Percentiles rank a stretch among this genome's conserved stretches.
Evolutionary conservation across 441 rosid species (phyloP).

Genomic region (Corymbia calophylla): DNA sequence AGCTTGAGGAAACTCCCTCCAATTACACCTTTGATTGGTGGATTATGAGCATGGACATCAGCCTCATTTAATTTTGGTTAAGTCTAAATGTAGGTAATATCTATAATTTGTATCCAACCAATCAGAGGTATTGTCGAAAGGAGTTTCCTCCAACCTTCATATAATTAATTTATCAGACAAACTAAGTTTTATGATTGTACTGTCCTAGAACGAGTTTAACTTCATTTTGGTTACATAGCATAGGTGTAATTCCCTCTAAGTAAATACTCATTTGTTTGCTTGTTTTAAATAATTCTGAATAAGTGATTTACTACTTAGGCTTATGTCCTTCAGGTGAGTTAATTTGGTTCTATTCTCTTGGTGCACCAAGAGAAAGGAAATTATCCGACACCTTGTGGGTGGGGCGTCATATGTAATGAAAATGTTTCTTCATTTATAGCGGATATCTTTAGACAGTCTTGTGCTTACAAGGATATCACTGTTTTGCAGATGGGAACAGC

Average conservation of each 20-base stretch:
- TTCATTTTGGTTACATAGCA: not conserved
- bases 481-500: constrained; percentile 71
- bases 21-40: not conserved
- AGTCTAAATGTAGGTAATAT: not conserved
- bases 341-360: not conserved
- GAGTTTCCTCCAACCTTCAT: not conserved
- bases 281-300: not conserved
- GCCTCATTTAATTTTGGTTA: not conserved
- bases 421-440: not conserved
- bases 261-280: not conserved
- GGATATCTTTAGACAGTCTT: not conserved
- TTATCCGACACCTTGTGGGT: not conserved
- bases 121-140: not conserved
- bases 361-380: not conserved
- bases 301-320: not conserved
- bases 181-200: not conserved
- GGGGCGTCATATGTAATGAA: not conserved
- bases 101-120: not conserved
- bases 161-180: not conserved
- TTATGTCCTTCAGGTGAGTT: not conserved
- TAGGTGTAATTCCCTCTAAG: not conserved
- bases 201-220: not conserved
- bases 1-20: not conserved
- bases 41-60: not conserved
- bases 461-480: not conserved